Evolutionary conservation across 768 basidiomycete genomes (phyloP).

Genomic region (Epithele typhae): DNA sequence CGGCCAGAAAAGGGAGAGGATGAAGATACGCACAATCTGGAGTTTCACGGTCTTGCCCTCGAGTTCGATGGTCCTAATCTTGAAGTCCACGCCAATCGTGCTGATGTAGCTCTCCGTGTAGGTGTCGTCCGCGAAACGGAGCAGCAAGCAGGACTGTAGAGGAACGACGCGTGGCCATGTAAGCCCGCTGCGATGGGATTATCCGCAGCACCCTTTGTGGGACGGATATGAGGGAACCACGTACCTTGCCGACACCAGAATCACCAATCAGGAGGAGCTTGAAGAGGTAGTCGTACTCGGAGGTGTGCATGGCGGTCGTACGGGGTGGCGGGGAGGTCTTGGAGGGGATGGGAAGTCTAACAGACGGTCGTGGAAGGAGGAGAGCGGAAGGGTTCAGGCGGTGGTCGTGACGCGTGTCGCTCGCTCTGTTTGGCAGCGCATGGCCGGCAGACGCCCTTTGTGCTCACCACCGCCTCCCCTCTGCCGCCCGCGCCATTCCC

Average conservation of each 20-base stretch:
- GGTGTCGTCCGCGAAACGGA: slow-evolving; percentile 93
- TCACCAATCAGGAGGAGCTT: slow-evolving; percentile 94
- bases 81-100: slow-evolving; percentile 98
- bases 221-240: background rate
- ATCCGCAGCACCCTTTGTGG: too few species aligned
- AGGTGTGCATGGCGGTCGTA: slow-evolving; percentile 68
- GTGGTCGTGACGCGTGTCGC: slow-evolving; percentile 25
- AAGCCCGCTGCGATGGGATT: too few species aligned
- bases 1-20: too few species aligned
- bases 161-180: too few species aligned
- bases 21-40: slow-evolving; percentile 75
- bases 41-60: slow-evolving; percentile 98
- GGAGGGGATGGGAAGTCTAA: slow-evolving; percentile 7
- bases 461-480: slow-evolving; percentile 21
- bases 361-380: slow-evolving; percentile 18
- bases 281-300: slow-evolving; percentile 95
- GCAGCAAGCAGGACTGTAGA: slow-evolving; percentile 79
- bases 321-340: slow-evolving; percentile 3
- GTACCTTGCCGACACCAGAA: slow-evolving; percentile 91
- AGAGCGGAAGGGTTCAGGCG: slow-evolving; percentile 16
- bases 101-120: slow-evolving; percentile 98
- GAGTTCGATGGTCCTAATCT: slow-evolving; percentile 97
- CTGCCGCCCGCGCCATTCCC: slow-evolving; percentile 17
- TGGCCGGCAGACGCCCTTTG: slow-evolving; percentile 21
- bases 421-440: slow-evolving; percentile 21